These are phyloP conservation scores for Fimicolochytrium jonesii DNA, from an alignment of 192 early-diverging fungal species.

Conservation along the genomic window DNA sequence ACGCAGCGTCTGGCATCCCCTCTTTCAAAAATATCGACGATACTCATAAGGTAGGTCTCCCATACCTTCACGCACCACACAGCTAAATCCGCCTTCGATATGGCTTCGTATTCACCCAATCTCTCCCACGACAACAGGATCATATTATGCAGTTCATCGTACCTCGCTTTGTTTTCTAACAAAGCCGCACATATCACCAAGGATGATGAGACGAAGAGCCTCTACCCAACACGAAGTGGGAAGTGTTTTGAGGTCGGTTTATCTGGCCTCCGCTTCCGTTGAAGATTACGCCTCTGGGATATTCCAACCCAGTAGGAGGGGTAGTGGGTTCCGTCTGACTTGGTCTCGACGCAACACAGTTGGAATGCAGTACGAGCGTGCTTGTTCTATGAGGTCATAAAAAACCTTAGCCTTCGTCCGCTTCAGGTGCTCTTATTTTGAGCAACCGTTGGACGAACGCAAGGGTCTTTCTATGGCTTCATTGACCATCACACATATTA, in stretches of 20 bases:
- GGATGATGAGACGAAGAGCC: conserved; percentile 34
- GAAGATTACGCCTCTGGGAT: conserved; percentile 15
- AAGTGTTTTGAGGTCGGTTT: conserved; percentile 2
- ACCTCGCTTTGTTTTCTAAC: conserved; percentile 35
- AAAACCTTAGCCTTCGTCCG: conserved; percentile 4
- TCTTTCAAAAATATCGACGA: no score
- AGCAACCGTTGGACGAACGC: background rate
- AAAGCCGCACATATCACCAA: conserved; percentile 30
- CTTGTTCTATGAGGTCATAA: conserved; percentile 8
- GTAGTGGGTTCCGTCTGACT: conserved; percentile 5
- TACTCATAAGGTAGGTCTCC: no score
- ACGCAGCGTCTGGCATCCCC: no score
- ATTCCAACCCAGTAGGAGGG: conserved; percentile 13
- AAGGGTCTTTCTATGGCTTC: background rate
- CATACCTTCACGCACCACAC: no score
- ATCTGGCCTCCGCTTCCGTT: conserved; percentile 3
- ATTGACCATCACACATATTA: background rate
- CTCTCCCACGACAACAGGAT: no score
- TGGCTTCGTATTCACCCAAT: no score
- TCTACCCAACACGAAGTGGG: conserved; percentile 18
- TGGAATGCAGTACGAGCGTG: background rate
- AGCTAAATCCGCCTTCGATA: no score
- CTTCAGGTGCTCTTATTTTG: background rate
- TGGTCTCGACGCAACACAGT: background rate
- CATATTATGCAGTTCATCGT: conserved; percentile 16